A percentile compares a stretch with the other conserved stretches of the same genome.
Conservation (phyloP, 768 basidiomycete genomes). For the Holtermanniella nyarrowii region DNA sequence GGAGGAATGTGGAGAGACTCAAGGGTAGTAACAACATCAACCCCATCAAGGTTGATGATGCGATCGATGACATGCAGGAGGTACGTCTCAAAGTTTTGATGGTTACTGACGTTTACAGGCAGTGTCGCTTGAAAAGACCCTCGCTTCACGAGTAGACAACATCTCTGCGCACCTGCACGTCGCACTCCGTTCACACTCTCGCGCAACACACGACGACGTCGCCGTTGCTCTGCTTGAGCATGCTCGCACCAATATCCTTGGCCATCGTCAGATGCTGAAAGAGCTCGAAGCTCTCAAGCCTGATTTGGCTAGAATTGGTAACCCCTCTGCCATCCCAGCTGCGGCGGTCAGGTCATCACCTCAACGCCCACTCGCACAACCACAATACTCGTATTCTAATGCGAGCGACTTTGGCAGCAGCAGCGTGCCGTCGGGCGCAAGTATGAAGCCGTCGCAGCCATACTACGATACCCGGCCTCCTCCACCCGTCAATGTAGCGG, state of each 20-base stretch:
- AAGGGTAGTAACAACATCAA: conserved; percentile 50
- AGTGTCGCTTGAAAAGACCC: conserved; percentile 72
- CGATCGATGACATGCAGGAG: conserved; percentile 38
- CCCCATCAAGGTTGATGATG: conserved; percentile 49
- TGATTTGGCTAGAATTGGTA: conserved; percentile 50
- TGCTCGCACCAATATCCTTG: conserved; percentile 80
- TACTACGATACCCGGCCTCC: neutral
- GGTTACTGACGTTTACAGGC: conserved; percentile 50
- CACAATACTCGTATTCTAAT: too few species aligned
- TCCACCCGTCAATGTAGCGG: neutral
- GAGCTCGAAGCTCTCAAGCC: conserved; percentile 75
- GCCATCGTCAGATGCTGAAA: conserved; percentile 74
- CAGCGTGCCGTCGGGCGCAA: too few species aligned
- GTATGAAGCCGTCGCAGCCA: neutral
- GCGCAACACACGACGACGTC: conserved; percentile 80
- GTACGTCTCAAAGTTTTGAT: conserved; percentile 11
- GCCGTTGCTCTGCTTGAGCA: conserved; percentile 84
- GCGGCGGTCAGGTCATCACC: neutral
- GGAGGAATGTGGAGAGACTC: conserved; percentile 61
- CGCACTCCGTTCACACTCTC: conserved; percentile 72
- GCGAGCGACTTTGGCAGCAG: too few species aligned
- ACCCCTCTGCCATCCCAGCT: conserved; percentile 8
- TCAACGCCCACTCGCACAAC: neutral
- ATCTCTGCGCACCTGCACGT: conserved; percentile 89
- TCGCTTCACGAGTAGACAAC: conserved; percentile 75